A percentile compares a stretch with the other conserved stretches of the same genome.
Conservation (phyloP, 176 grass and related monocot species). For the Cenchrus purpureus region DNA sequence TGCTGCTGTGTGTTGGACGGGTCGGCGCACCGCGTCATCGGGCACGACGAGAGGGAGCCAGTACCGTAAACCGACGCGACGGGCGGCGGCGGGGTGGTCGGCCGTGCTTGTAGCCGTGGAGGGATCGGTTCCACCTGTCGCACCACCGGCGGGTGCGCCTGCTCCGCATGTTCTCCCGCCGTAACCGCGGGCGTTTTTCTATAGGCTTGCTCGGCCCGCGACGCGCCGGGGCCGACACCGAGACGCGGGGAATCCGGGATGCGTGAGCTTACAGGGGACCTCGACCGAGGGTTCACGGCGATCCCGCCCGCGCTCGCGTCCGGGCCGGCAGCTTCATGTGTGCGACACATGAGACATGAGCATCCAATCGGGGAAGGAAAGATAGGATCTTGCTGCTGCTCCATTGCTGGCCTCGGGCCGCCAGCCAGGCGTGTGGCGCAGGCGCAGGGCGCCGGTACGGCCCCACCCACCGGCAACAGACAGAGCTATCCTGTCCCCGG, state of each 20-base stretch:
- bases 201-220: slow-evolving; percentile 22
- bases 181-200: background rate
- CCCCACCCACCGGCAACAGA: background rate
- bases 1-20: background rate
- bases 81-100: background rate
- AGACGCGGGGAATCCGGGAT: slow-evolving; percentile 1
- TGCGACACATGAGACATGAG: background rate
- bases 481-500: background rate
- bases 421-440: slow-evolving; percentile 18
- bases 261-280: background rate
- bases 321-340: background rate
- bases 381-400: slow-evolving; percentile 12
- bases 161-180: background rate
- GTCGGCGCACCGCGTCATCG: background rate
- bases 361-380: background rate
- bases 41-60: background rate
- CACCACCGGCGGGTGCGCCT: slow-evolving; percentile 2
- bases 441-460: background rate
- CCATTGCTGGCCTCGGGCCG: background rate
- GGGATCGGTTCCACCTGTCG: slow-evolving; percentile 38
- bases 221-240: slow-evolving; percentile 27
- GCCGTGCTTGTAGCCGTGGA: background rate
- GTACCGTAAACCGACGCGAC: background rate
- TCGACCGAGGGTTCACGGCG: background rate
- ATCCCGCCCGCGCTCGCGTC: too few relatives aligned